phyloP scores from a whole-genome alignment of 306 rosid species.

The Bauhinia variegata region DNA sequence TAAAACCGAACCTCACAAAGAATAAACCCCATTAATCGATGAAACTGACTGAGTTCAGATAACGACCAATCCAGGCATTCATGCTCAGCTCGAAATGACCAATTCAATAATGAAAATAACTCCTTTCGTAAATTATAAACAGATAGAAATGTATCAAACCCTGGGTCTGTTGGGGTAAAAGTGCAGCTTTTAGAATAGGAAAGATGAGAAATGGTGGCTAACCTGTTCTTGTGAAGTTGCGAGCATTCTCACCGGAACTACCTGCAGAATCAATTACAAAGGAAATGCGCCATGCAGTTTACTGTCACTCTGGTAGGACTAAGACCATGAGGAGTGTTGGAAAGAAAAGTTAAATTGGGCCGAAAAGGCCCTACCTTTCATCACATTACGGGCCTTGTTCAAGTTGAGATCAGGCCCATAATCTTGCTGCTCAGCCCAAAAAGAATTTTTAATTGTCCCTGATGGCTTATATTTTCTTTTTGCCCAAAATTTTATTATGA shows the following conservation, averaged over 20 bases:
- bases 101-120: background rate
- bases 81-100: background rate
- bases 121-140: background rate
- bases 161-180: background rate
- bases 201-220: background rate
- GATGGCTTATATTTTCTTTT: too few relatives aligned
- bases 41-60: background rate
- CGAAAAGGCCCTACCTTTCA: too few relatives aligned
- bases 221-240: conserved; percentile 20
- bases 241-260: background rate
- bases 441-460: too few relatives aligned
- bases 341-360: too few relatives aligned
- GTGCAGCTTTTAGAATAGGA: background rate
- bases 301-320: background rate
- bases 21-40: too few relatives aligned
- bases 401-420: background rate
- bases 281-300: background rate
- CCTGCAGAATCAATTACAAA: background rate
- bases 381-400: background rate
- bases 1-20: too few relatives aligned
- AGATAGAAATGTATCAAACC: background rate
- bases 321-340: background rate
- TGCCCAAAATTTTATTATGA: too few relatives aligned
- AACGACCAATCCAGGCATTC: background rate
- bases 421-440: background rate